Conservation (phyloP, 305 asterid species). For the Fraxinus greggii region DNA sequence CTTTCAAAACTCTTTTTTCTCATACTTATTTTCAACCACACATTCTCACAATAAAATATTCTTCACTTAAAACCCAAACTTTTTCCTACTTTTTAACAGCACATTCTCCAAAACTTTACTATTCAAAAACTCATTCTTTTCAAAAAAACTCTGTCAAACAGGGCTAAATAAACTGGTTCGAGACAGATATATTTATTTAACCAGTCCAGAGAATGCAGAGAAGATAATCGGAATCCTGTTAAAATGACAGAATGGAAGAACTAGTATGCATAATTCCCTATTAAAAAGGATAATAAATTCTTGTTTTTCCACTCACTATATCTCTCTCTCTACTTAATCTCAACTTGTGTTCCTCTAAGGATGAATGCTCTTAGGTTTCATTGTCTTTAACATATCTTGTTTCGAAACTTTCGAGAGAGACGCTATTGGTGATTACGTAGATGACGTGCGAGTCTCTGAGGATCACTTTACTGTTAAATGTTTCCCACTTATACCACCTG, state of each 20-base stretch:
- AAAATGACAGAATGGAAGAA: background rate
- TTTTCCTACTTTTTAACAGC: background rate
- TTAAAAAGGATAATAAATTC: background rate
- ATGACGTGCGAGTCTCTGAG: constrained; percentile 1
- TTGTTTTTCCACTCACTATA: background rate
- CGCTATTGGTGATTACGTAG: background rate
- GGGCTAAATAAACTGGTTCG: background rate
- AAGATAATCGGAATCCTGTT: background rate
- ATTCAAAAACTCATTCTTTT: background rate
- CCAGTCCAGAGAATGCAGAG: background rate
- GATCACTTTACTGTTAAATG: background rate
- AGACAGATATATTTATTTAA: background rate
- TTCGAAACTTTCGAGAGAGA: background rate
- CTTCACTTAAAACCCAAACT: background rate
- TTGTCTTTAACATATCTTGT: background rate
- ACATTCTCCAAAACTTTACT: background rate
- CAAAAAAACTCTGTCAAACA: background rate
- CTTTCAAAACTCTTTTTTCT: background rate
- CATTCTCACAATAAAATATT: background rate
- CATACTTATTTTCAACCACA: background rate
- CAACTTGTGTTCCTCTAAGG: background rate
- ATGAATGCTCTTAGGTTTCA: background rate
- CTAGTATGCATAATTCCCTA: background rate
- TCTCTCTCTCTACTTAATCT: background rate
- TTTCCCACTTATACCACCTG: background rate